Evolutionary conservation across 805 yeast species (phyloP).

Genomic region (Dipodascopsis uninucleata): DNA sequence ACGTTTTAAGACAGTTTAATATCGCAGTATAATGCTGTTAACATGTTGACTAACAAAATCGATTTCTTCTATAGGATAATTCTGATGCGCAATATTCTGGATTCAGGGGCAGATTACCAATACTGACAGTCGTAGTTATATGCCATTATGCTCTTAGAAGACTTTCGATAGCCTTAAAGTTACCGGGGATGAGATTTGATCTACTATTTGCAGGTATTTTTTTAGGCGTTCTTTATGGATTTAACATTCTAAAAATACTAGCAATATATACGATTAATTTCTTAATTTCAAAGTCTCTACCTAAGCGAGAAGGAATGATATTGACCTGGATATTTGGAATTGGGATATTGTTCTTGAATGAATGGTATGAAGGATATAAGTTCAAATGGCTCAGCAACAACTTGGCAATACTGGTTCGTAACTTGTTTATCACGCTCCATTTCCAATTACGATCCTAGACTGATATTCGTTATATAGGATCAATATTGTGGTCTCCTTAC

Average conservation of each 20-base stretch:
- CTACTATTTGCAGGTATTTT: conserved; percentile 65
- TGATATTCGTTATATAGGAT: conserved; percentile 33
- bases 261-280: conserved; percentile 56
- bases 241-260: conserved; percentile 59
- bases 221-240: conserved; percentile 74
- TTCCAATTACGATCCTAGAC: neutral
- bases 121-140: conserved; percentile 52
- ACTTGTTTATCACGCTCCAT: too few relatives aligned
- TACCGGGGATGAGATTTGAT: conserved; percentile 60
- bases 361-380: conserved; percentile 53
- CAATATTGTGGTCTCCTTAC: conserved; percentile 69
- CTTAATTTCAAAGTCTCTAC: conserved; percentile 41
- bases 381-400: conserved; percentile 43
- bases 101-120: conserved; percentile 73
- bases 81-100: conserved; percentile 86
- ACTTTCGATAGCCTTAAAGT: conserved; percentile 28
- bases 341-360: conserved; percentile 74
- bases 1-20: conserved; percentile 9
- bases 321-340: conserved; percentile 77
- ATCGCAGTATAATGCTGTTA: neutral
- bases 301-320: conserved; percentile 19
- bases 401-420: conserved; percentile 48
- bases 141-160: conserved; percentile 55
- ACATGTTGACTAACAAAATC: neutral
- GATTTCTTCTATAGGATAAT: conserved; percentile 51